Base-by-base conservation (phyloP, 73 alveolate species). In the Effrenium voratum region DNA sequence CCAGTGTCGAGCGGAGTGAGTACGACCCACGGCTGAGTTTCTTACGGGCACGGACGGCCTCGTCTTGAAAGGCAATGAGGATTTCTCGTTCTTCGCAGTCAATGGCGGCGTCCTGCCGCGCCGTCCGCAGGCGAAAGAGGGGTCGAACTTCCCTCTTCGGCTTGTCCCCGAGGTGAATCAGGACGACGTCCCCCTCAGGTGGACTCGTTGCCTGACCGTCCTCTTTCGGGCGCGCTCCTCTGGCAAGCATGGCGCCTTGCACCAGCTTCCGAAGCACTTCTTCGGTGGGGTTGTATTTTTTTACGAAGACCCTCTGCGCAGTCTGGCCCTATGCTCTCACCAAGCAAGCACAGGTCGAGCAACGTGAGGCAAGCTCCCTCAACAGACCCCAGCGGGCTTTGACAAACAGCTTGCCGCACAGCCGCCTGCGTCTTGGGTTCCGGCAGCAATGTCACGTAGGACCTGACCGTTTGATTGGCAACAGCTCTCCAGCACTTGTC, bases 401-500 rank as follows among this genome's bases (percentile, higher is more conserved):
- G 93, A 8, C 40, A 4, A 12, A 82, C 50, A 36, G 36, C 5
- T 3, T 40, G 34, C 50, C 34, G 12, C 73, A 82, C 40, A 4
- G 70, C 93, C 1, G 46, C 93, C 50, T 12, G 1, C 1, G 93
- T 82, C 52, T 50, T 82, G 40, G 93, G 76, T 34, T 82, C 55
- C 75, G 36, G n/a, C 6, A 13, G 72, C 55, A 82, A 36, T 24
- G 46, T 4, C 38, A 36, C 3, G 93, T 82, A 82, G 22, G 93
- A 47, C 32, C 93, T 36, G 6, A 82, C 93, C 1, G 76, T 49
- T 50, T 82, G 93, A 75, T 82, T 82, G 49, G 40, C 93, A 6
- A 82, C 93, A 6, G 93, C 93, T 26, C n/a, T 47, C 93, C 93
- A 82, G 47, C 49, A 82, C 32, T 80, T 26, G 38, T 44, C 72